These are phyloP conservation scores for Tricladium varicosporioides DNA, from an alignment of 2,329 filamentous ascomycete species.

Conservation along the genomic window DNA sequence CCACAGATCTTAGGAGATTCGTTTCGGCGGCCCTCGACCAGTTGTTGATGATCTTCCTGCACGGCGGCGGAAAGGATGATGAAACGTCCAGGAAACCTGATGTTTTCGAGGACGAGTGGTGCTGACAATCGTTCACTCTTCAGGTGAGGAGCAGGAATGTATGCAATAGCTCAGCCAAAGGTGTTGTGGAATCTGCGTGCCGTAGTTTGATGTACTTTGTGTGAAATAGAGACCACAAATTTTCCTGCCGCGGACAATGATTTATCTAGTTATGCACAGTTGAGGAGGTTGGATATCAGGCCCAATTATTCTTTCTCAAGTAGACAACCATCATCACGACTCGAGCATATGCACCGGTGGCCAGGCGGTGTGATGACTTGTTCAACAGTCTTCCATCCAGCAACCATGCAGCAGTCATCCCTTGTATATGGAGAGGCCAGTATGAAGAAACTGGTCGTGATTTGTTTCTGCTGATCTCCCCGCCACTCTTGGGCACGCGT, in stretches of 20 bases:
- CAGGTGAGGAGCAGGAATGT: neutral
- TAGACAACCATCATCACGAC: neutral
- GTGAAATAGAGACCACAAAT: constrained; percentile 8
- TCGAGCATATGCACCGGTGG: constrained; percentile 7
- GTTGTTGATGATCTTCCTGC: constrained; percentile 7
- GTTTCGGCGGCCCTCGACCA: constrained; percentile 7
- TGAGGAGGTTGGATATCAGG: constrained; percentile 22
- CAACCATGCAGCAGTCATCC: constrained; percentile 4
- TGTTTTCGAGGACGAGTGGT: neutral
- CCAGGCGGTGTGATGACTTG: constrained; percentile 2
- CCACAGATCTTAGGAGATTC: constrained; percentile 3
- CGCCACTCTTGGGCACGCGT: constrained; percentile 4
- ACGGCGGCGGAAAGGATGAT: constrained; percentile 15
- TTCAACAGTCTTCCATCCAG: constrained; percentile 4
- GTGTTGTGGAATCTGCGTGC: too few relatives aligned
- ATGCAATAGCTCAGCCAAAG: neutral
- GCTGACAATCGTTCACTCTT: neutral
- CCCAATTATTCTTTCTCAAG: constrained; percentile 12
- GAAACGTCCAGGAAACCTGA: constrained; percentile 14
- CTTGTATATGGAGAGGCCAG: constrained; percentile 1
- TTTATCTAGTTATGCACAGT: constrained; percentile 23
- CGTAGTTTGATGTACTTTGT: constrained; percentile 1
- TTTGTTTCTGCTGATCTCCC: constrained; percentile 3
- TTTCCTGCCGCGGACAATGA: constrained; percentile 1
- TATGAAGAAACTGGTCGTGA: neutral